These are phyloP conservation scores for Aquilaria malaccensis DNA, from an alignment of 345 rosid genomes.

Conservation along the genomic window DNA sequence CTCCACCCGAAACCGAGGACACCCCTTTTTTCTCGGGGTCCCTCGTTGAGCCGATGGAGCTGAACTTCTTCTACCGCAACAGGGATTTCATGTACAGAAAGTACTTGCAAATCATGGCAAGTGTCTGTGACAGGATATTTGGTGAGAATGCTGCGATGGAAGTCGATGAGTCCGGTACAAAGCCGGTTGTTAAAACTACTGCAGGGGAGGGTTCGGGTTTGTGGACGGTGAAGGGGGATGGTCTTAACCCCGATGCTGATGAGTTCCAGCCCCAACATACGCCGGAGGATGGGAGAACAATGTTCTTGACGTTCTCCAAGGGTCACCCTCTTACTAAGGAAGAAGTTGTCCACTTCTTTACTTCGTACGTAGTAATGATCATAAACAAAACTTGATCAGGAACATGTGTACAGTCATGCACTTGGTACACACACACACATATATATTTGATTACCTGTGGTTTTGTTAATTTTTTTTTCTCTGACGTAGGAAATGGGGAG, in stretches of 20 bases:
- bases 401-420: too few relatives aligned
- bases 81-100: slow-evolving; percentile 18
- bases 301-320: slow-evolving; percentile 30
- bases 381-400: too few relatives aligned
- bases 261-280: slow-evolving; percentile 12
- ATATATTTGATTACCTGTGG: background rate
- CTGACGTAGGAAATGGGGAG: slow-evolving; percentile 25
- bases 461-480: background rate
- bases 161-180: slow-evolving; percentile 21
- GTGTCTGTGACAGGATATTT: slow-evolving; percentile 28
- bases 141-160: slow-evolving; percentile 19
- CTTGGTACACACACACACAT: background rate
- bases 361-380: slow-evolving; percentile 8
- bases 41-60: slow-evolving; percentile 15
- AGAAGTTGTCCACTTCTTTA: slow-evolving; percentile 24
- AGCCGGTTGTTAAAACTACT: slow-evolving; percentile 5
- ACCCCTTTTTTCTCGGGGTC: slow-evolving; percentile 7
- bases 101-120: slow-evolving; percentile 19
- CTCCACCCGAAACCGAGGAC: slow-evolving; percentile 6
- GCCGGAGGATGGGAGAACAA: slow-evolving; percentile 16
- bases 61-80: slow-evolving; percentile 18
- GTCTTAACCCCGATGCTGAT: slow-evolving; percentile 15
- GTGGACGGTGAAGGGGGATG: background rate
- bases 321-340: slow-evolving; percentile 25
- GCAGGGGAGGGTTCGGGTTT: background rate